These are phyloP conservation scores for Coemansia sp. DNA, from an alignment of 192 early-diverging fungal species.

Conservation along the genomic window DNA sequence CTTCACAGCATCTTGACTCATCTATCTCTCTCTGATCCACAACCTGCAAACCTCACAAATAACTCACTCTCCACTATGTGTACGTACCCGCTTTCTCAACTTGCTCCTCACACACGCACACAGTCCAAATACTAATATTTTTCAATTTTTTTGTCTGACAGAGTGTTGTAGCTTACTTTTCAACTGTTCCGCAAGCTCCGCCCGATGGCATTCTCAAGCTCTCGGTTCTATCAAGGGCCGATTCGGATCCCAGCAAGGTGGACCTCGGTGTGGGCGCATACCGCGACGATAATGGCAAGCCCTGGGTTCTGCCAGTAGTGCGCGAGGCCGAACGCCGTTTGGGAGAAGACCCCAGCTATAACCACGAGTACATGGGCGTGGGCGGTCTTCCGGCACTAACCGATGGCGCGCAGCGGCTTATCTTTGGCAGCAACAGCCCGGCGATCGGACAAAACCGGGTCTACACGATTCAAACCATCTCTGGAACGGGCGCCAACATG, in stretches of 20 bases:
- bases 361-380: constrained; percentile 97
- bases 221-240: constrained; percentile 81
- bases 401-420: constrained; percentile 77
- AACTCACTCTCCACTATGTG: constrained; percentile 14
- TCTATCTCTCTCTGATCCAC: constrained; percentile 25
- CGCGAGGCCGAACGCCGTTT: constrained; percentile 85
- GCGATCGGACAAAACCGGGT: constrained; percentile 75
- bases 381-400: constrained; percentile 81
- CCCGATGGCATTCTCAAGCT: constrained; percentile 93
- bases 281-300: constrained; percentile 89
- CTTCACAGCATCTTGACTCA: constrained; percentile 25
- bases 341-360: constrained; percentile 65
- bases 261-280: constrained; percentile 98
- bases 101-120: too few relatives aligned
- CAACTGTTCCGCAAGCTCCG: constrained; percentile 63
- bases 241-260: constrained; percentile 78
- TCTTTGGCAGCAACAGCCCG: constrained; percentile 77
- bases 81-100: constrained; percentile 9
- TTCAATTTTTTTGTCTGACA: too few relatives aligned
- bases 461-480: constrained; percentile 85
- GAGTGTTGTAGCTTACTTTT: constrained; percentile 32
- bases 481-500: constrained; percentile 92
- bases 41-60: too few relatives aligned
- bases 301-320: constrained; percentile 95
- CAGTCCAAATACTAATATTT: neutral